Conservation (phyloP, 2,329 filamentous ascomycete species). For the Arthroderma sp. region DNA sequence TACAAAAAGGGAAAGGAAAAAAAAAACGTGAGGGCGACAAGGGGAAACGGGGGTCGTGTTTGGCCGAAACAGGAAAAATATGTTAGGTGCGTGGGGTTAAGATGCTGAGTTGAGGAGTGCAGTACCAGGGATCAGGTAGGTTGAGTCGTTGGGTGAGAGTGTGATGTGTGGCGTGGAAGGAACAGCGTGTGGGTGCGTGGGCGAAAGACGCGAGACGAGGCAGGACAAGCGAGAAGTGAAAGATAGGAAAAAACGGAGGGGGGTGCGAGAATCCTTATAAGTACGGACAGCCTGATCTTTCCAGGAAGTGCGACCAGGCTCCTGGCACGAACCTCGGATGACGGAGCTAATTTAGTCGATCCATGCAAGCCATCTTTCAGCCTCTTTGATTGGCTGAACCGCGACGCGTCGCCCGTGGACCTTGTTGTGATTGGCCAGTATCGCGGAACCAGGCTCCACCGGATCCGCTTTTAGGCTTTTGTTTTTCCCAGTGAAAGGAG, state of each 20-base stretch:
- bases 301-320: constrained; percentile 16
- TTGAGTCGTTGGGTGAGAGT: background rate
- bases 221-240: constrained; percentile 20
- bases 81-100: too few relatives aligned
- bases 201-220: constrained; percentile 9
- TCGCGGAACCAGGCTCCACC: constrained; percentile 9
- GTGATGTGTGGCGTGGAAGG: constrained; percentile 6
- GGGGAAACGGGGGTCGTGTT: too few relatives aligned
- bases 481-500: background rate
- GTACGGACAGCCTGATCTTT: constrained; percentile 24
- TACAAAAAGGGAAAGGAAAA: too few relatives aligned
- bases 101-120: too few relatives aligned
- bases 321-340: constrained; percentile 25
- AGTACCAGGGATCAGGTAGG: too few relatives aligned
- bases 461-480: constrained; percentile 1
- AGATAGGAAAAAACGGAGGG: constrained; percentile 23
- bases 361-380: constrained; percentile 21
- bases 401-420: constrained; percentile 15
- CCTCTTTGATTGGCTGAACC: constrained; percentile 18
- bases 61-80: too few relatives aligned
- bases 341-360: constrained; percentile 21
- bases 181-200: constrained; percentile 11
- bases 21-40: too few relatives aligned
- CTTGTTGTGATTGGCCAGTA: constrained; percentile 15
- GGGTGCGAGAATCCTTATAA: constrained; percentile 30